Evolutionary conservation across 1,284 basidiomycete genomes (phyloP).

Genomic region (Malassezia brasiliensis): DNA sequence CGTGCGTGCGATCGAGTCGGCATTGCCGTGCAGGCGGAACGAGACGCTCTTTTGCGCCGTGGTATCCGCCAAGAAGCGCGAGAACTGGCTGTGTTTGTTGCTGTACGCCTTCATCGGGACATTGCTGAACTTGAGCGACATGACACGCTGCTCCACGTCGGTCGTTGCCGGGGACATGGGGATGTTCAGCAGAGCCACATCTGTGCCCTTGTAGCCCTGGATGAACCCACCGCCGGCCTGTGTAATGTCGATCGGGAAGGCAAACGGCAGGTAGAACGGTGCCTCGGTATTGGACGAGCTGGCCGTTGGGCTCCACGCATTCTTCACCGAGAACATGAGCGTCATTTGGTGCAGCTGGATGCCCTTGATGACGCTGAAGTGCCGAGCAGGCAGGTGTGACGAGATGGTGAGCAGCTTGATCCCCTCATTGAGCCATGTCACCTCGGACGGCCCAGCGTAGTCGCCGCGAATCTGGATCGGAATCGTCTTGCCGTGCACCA

Average conservation of each 20-base stretch:
- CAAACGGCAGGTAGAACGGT: slow-evolving; percentile 62
- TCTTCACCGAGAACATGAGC: slow-evolving; percentile 57
- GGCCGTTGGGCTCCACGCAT: slow-evolving; percentile 54
- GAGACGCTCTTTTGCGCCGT: slow-evolving; percentile 55
- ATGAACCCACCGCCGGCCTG: slow-evolving; percentile 59
- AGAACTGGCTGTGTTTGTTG: slow-evolving; percentile 55
- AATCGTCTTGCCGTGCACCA: slow-evolving; percentile 61
- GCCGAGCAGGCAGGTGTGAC: slow-evolving; percentile 60
- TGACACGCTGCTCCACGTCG: slow-evolving; percentile 58
- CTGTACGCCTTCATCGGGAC: slow-evolving; percentile 58
- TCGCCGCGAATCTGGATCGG: slow-evolving; percentile 59
- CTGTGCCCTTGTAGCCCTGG: slow-evolving; percentile 54
- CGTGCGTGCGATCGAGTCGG: slow-evolving; percentile 58
- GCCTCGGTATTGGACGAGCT: slow-evolving; percentile 59
- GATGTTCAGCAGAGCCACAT: slow-evolving; percentile 59
- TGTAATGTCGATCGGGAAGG: slow-evolving; percentile 61
- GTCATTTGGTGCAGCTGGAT: slow-evolving; percentile 60
- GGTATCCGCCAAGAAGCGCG: slow-evolving; percentile 61
- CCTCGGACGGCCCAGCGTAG: slow-evolving; percentile 57
- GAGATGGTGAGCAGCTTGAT: slow-evolving; percentile 60
- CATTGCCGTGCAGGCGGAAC: slow-evolving; percentile 57
- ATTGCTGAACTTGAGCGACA: slow-evolving; percentile 58
- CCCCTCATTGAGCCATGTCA: slow-evolving; percentile 66
- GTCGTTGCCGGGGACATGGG: slow-evolving; percentile 59
- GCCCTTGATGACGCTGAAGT: slow-evolving; percentile 60